Evolutionary conservation across 2,329 filamentous ascomycete species (phyloP), one percentile per base, ranked within the genome.

Genomic region (Botrytis porri): DNA sequence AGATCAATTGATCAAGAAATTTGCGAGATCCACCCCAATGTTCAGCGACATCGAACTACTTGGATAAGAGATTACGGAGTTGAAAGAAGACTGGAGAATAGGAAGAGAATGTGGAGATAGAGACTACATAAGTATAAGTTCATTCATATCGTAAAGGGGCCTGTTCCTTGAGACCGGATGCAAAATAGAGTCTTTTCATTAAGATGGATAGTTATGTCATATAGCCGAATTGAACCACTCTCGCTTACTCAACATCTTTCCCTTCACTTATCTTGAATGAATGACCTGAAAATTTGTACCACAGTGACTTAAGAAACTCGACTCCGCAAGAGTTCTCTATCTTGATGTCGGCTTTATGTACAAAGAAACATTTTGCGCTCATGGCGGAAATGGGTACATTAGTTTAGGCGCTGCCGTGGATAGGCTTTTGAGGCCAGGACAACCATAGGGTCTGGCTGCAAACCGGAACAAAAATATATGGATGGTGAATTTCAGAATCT

Each of bases 101-200:
- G 71, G 1, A 71, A 76, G 63, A 59, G 43, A 2, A 62, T 77
- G n/a, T 81, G 83, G 35, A 83, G 83, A 18, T 89, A 87, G 88
- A 82, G 81, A 18, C 80, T 89, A 59, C 88, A 90, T 82, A 89
- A 88, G 81, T 90, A 88, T 82, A 90, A 89, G 80, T 89, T 88
- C 78, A 82, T 88, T 59, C 87, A 88, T 78, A 88, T 89, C 78
- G 84, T 86, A 16, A 84, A 88, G 79, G 86, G 87, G 80, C 85
- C 0, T 89, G 84, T 76, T 77, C 80, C 45, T 80, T 85, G 80
- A 83, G 84, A 12, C 87, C 87, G 8, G 77, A 83, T 73, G 84
- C 85, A 71, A 85, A 88, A 75, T 90, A 87, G 88, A 89, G 88
- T 77, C 78, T 89, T 22, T 89, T 39, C 59, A n/a, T n/a, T n/a